Percentiles rank a stretch among this genome's conserved stretches.
phyloP scores from a whole-genome alignment of 495 filamentous ascomycete species.

The Peziza echinospora region DNA sequence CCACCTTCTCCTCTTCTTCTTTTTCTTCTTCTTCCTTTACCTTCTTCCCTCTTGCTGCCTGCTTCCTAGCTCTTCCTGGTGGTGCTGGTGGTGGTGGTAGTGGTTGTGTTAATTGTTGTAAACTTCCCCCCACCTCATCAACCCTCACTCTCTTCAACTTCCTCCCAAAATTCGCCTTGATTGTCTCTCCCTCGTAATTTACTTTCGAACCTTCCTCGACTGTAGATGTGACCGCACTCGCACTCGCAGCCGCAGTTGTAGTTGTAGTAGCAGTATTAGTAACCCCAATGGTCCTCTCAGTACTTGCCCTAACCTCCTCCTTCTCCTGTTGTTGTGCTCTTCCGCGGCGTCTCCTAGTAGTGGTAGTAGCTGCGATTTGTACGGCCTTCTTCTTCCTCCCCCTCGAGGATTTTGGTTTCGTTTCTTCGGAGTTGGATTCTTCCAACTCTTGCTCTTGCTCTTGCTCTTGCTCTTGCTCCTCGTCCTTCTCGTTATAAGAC shows the following conservation, averaged over 20 bases:
- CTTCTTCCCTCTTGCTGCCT: conserved; percentile 13
- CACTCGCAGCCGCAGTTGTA: background rate
- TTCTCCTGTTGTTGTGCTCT: too few relatives aligned
- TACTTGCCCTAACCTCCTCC: too few relatives aligned
- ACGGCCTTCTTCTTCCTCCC: background rate
- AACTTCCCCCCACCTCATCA: conserved; percentile 1
- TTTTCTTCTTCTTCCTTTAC: conserved; percentile 17
- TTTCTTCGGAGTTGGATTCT: conserved; percentile 7
- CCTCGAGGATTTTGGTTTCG: background rate
- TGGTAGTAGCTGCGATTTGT: background rate
- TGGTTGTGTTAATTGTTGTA: conserved; percentile 7
- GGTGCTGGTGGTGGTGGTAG: conserved; percentile 20
- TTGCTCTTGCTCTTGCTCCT: conserved; percentile 4
- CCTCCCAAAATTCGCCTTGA: conserved; percentile 13
- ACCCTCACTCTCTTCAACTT: background rate
- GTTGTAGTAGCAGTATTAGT: background rate
- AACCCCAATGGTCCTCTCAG: background rate
- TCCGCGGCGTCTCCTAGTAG: too few relatives aligned
- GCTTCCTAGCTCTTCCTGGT: conserved; percentile 6
- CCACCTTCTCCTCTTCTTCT: conserved; percentile 1
- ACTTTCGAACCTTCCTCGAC: conserved; percentile 3
- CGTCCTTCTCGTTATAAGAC: background rate
- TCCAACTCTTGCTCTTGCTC: background rate
- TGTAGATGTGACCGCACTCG: conserved; percentile 1
- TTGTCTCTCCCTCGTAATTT: conserved; percentile 6